Base-by-base conservation (phyloP, 2,329 filamentous ascomycete species). In the Falciphora oryzae region DNA sequence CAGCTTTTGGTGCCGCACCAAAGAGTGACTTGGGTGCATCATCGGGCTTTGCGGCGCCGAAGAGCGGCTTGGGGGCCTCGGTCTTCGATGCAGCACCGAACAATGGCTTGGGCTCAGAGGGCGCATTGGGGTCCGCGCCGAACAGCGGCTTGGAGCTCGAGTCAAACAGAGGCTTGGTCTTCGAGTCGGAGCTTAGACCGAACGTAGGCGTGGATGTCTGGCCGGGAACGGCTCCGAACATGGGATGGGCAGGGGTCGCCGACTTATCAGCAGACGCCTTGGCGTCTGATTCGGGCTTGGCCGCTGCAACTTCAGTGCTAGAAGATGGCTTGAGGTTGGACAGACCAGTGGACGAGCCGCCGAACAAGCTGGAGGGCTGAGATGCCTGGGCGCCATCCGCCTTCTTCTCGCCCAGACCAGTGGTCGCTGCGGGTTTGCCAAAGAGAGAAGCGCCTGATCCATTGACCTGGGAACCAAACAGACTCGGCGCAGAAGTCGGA, bases 71-170 rank as follows among this genome's bases (percentile, higher is more conserved):
- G 16, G 72, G 70, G 53, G 32, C 53, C 22, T 29, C 63, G 1
- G 66, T 18, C 62, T 66, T 66, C 7, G 68, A 6, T 18, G 53
- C 62, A n/a, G 53, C 66, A 27, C 78, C 79, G 67, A 81, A 81
- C n/a, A 80, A 63, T 16, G 70, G 62, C 61, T 67, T 66, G 25
- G 64, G 29, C n/a, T 65, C 62, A 11, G 62, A 50, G 22, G 67
- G 16, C 16, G 65, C 58, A 5, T 65, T 53, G 10, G 61, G 58
- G 14, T 57, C 59, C 31, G 62, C 64, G 22, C 66, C 66, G 25
- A 69, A 67, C 14, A 68, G 63, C 1, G 65, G 64, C 57, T 63
- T 67, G 22, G 65, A 32, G 14, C 22, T n/a, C 1, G 64, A 38
- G 32, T 67, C 68, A 57, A 70, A 70, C 3, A 69, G 59, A 8